Conservation (phyloP, 352 stramenopile genomes). For the Globisporangium takayamanum region DNA sequence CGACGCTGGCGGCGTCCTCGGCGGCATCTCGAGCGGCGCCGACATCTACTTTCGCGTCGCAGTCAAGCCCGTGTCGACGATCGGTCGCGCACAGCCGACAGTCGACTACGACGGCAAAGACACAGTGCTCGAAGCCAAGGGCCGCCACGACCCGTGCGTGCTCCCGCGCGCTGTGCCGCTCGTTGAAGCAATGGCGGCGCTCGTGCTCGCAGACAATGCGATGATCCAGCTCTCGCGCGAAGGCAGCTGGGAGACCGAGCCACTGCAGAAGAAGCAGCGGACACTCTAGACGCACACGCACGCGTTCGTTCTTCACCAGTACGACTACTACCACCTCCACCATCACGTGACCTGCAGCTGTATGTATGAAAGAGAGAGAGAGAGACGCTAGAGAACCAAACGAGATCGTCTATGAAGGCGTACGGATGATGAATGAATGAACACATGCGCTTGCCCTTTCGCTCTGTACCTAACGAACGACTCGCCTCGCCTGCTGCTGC, state of each 20-base stretch:
- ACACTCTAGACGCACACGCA: conserved; percentile 25
- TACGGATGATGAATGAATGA: no score
- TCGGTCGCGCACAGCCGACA: conserved; percentile 93
- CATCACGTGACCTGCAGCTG: no score
- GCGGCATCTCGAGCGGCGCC: conserved; percentile 97
- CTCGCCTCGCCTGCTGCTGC: no score
- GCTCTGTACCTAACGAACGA: no score
- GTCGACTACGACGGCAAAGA: conserved; percentile 94
- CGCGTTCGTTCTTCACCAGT: no score
- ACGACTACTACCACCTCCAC: no score
- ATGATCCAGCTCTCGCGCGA: conserved; percentile 95
- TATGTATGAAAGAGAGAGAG: neutral
- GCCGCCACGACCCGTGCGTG: conserved; percentile 97
- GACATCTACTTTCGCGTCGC: conserved; percentile 98
- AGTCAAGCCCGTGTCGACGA: conserved; percentile 99
- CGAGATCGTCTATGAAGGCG: no score
- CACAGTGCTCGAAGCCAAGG: conserved; percentile 95
- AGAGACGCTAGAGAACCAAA: no score
- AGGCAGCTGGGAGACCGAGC: conserved; percentile 47
- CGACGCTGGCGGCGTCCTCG: conserved; percentile 93
- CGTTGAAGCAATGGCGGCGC: conserved; percentile 97
- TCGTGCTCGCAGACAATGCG: conserved; percentile 93
- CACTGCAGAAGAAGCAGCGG: conserved; percentile 47
- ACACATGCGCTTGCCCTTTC: no score
- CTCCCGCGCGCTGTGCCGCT: conserved; percentile 96